Conservation (phyloP, 305 asterid genomes). For the Rubia balearica region DNA sequence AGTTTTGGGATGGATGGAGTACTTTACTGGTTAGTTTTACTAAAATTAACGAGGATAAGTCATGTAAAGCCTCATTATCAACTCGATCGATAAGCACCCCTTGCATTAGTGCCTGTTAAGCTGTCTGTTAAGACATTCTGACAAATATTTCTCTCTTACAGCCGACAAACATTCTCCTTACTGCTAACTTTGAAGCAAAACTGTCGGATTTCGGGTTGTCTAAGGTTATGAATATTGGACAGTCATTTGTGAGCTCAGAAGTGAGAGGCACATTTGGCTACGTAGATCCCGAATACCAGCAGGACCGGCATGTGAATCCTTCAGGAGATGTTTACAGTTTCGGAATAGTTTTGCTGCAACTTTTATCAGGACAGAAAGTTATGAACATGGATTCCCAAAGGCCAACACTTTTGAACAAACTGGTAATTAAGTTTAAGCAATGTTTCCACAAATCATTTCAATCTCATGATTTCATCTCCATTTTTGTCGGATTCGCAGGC, state of each 20-base stretch:
- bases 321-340: conserved; percentile 78
- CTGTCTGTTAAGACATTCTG: background rate
- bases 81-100: no score
- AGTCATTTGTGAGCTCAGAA: conserved; percentile 78
- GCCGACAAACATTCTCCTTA: conserved; percentile 80
- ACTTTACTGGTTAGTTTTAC: no score
- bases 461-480: background rate
- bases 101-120: background rate
- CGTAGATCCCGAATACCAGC: conserved; percentile 84
- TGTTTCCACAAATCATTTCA: background rate
- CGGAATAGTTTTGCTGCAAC: conserved; percentile 72
- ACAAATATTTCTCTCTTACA: conserved; percentile 21
- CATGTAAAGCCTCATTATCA: no score
- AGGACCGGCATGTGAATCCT: conserved; percentile 63
- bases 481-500: conserved; percentile 35
- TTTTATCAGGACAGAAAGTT: conserved; percentile 72
- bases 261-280: conserved; percentile 87
- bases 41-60: no score
- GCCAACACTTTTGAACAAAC: conserved; percentile 59
- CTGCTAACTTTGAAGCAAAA: conserved; percentile 49
- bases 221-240: conserved; percentile 52
- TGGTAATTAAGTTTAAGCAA: conserved; percentile 28
- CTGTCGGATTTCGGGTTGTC: conserved; percentile 75
- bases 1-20: no score
- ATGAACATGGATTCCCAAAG: conserved; percentile 48